phyloP scores from a whole-genome alignment of 257 asterid genomes.

The Anisodus acutangulus region DNA sequence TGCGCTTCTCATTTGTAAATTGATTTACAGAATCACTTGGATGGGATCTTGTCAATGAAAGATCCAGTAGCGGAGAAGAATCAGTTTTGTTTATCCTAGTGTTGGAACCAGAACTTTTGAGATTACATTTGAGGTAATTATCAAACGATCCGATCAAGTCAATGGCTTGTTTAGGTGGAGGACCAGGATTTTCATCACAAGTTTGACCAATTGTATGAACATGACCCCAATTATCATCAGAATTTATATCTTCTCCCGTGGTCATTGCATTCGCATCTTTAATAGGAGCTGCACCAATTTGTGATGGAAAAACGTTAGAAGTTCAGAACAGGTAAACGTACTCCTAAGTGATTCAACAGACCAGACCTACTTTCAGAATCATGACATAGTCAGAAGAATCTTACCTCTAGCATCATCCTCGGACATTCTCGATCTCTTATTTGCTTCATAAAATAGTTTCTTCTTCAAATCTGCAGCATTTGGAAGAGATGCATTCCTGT shows the following conservation, averaged over 20 bases:
- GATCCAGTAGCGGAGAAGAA: slow-evolving; percentile 61
- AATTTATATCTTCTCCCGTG: slow-evolving; percentile 41
- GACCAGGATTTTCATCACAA: slow-evolving; percentile 40
- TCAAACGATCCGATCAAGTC: slow-evolving; percentile 86
- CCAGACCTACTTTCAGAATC: not conserved
- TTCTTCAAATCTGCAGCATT: slow-evolving; percentile 35
- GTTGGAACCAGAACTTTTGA: slow-evolving; percentile 42
- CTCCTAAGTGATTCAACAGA: slow-evolving; percentile 16
- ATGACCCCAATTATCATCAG: slow-evolving; percentile 37
- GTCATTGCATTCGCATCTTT: slow-evolving; percentile 34
- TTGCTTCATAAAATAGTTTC: slow-evolving; percentile 41
- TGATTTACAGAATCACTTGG: slow-evolving; percentile 54
- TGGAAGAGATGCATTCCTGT: slow-evolving; percentile 41
- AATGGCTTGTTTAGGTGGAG: slow-evolving; percentile 61
- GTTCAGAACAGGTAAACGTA: not conserved
- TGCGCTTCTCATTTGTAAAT: slow-evolving; percentile 52
- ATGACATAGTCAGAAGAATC: not conserved
- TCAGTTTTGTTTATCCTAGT: slow-evolving; percentile 54
- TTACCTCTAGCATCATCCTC: slow-evolving; percentile 51
- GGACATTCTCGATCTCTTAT: slow-evolving; percentile 33
- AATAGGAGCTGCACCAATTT: slow-evolving; percentile 32
- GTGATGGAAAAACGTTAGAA: not conserved
- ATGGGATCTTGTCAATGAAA: slow-evolving; percentile 71
- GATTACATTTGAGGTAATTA: slow-evolving; percentile 49
- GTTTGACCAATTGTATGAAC: slow-evolving; percentile 37